These are phyloP conservation scores for Eucalyptus regnans DNA, from an alignment of 345 rosid genomes.

Conservation along the genomic window DNA sequence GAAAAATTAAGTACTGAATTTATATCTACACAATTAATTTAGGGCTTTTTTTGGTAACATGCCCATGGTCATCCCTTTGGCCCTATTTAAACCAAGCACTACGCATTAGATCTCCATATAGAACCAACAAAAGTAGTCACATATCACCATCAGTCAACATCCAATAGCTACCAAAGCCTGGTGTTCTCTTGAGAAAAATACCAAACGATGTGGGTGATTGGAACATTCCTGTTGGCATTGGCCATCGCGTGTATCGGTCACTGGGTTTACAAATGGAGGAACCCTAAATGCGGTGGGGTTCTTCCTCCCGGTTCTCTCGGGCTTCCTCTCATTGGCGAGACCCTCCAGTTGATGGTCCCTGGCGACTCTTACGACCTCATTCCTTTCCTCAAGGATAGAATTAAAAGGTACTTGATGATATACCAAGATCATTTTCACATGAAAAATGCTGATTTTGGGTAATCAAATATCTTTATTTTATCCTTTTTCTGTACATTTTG, in stretches of 20 bases:
- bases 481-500: background rate
- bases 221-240: background rate
- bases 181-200: background rate
- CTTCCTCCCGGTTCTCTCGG: conserved; percentile 25
- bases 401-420: background rate
- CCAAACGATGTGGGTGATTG: background rate
- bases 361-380: conserved; percentile 8
- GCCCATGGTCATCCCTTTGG: too few species aligned
- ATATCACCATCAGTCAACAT: too few species aligned
- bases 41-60: too few species aligned
- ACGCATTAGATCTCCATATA: too few species aligned
- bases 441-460: background rate
- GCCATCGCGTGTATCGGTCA: background rate
- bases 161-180: background rate
- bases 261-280: conserved; percentile 13
- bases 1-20: too few species aligned
- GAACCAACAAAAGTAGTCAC: too few species aligned
- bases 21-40: too few species aligned
- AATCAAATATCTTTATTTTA: background rate
- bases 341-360: conserved; percentile 9
- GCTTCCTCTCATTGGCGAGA: conserved; percentile 21
- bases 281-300: background rate
- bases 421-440: background rate
- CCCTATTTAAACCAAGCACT: too few species aligned
- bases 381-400: conserved; percentile 9